These are phyloP conservation scores for Malassezia nana DNA, from an alignment of 1,284 basidiomycete genomes.

Conservation along the genomic window DNA sequence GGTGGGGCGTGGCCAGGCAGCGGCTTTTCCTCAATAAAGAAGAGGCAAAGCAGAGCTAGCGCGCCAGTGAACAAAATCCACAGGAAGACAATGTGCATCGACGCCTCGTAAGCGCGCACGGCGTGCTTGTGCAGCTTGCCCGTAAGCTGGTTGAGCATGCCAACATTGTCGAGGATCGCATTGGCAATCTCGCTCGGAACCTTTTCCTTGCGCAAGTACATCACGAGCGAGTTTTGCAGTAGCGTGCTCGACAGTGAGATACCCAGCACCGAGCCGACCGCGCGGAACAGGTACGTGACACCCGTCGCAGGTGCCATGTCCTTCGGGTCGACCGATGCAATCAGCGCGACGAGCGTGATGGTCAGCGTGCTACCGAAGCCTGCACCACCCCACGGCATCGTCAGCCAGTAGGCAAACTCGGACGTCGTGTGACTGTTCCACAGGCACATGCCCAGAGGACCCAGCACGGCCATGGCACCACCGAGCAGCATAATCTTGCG, in stretches of 20 bases:
- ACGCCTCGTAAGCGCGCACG: slow-evolving; percentile 45
- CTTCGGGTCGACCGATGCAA: slow-evolving; percentile 47
- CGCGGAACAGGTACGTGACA: slow-evolving; percentile 49
- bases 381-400: slow-evolving; percentile 44
- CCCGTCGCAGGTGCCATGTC: slow-evolving; percentile 49
- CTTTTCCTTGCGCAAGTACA: slow-evolving; percentile 30
- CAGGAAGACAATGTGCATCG: slow-evolving; percentile 49
- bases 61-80: slow-evolving; percentile 40
- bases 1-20: slow-evolving; percentile 42
- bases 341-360: slow-evolving; percentile 48
- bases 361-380: slow-evolving; percentile 47
- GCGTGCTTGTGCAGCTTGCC: slow-evolving; percentile 25
- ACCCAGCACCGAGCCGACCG: slow-evolving; percentile 48
- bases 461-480: slow-evolving; percentile 42
- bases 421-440: slow-evolving; percentile 42
- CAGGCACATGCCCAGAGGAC: slow-evolving; percentile 48
- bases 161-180: slow-evolving; percentile 44
- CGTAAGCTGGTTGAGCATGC: slow-evolving; percentile 8
- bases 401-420: slow-evolving; percentile 45
- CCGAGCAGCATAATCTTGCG: slow-evolving; percentile 43
- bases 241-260: slow-evolving; percentile 49
- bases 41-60: slow-evolving; percentile 39
- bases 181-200: slow-evolving; percentile 40
- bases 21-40: slow-evolving; percentile 46
- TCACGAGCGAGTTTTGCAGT: slow-evolving; percentile 47